Evolutionary conservation across 2,329 filamentous ascomycete genomes (phyloP), one percentile per base, ranked within the genome.

Genomic region (Lecanosticta acicola): DNA sequence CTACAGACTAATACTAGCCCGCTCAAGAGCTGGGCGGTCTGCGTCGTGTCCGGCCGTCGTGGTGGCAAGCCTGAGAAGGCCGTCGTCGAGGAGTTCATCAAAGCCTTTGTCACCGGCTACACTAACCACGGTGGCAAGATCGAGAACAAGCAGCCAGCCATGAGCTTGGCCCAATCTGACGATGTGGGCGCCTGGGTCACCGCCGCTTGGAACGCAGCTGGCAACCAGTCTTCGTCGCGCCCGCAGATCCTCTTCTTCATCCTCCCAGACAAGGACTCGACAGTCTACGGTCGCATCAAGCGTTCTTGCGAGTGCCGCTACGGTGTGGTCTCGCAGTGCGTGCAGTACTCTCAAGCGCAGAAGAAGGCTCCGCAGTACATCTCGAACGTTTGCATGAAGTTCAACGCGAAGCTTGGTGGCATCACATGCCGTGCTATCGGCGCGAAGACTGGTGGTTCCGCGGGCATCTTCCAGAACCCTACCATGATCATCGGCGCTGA

Each of bases 351-450:
- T 0, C 84, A 94, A 48, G 85, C 91, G 1, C 58, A 70, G 32
- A 84, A 84, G 63, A 79, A 78, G 13, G 80, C 85, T 17, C 76
- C 77, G 0, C 93, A 98, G 59, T 97, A 97, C 67, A 84, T 87
- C 59, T 93, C 87, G 1, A 98, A 98, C 51, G 88, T 98, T 0
- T 79, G 82, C 53, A 93, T 98, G 87, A 98, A 98, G 71, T 81
- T 98, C 55, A 97, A 98, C 59, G 85, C 87, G 3, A 98, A 98
- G 71, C 77, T 98, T 2, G 93, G 93, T 11, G 93, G 93, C 4
- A 77, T 80, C 0, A 96, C 88, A 1, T 82, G 70, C 49, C 67
- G 72, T 41, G 73, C 71, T 2, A 58, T 73, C 59, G 59, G 67
- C 10, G 36, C 67, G 17, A 60, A 66, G 40, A 60, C 66, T 39